phyloP scores from a whole-genome alignment of 2,329 filamentous ascomycete genomes.

The Colletotrichum lindemuthianum region DNA sequence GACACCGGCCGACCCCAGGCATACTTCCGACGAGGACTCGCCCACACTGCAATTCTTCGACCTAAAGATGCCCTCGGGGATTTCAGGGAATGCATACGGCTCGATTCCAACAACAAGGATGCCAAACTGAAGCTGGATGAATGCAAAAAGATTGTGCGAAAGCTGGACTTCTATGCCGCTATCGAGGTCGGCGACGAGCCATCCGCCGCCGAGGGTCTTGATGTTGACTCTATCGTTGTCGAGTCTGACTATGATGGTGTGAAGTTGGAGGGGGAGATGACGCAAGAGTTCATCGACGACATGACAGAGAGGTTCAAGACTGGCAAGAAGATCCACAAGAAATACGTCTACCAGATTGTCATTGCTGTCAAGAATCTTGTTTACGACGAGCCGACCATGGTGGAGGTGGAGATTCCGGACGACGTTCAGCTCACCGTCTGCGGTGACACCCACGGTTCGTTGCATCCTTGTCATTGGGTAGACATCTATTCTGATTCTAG shows the following conservation, averaged over 20 bases:
- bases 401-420: constrained; percentile 84
- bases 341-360: constrained; percentile 98
- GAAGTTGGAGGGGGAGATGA: constrained; percentile 83
- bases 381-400: constrained; percentile 95
- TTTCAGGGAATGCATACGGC: constrained; percentile 89
- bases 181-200: constrained; percentile 94
- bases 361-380: constrained; percentile 89
- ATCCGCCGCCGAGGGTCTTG: constrained; percentile 89
- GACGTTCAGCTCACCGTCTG: constrained; percentile 90
- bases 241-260: constrained; percentile 89
- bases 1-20: constrained; percentile 64
- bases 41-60: constrained; percentile 89
- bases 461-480: not conserved
- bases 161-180: constrained; percentile 91
- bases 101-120: constrained; percentile 89
- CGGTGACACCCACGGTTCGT: constrained; percentile 91
- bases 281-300: constrained; percentile 94
- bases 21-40: constrained; percentile 92
- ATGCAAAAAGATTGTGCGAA: constrained; percentile 93
- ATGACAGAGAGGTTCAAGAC: constrained; percentile 97
- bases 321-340: constrained; percentile 93
- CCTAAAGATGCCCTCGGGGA: constrained; percentile 90
- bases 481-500: constrained; percentile 37
- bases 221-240: constrained; percentile 85
- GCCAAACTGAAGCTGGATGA: constrained; percentile 91